A percentile compares a stretch with the other conserved stretches of the same genome.
Evolutionary conservation across 1,284 basidiomycete species (phyloP).

Genomic region (Papiliotrema flavescens): DNA sequence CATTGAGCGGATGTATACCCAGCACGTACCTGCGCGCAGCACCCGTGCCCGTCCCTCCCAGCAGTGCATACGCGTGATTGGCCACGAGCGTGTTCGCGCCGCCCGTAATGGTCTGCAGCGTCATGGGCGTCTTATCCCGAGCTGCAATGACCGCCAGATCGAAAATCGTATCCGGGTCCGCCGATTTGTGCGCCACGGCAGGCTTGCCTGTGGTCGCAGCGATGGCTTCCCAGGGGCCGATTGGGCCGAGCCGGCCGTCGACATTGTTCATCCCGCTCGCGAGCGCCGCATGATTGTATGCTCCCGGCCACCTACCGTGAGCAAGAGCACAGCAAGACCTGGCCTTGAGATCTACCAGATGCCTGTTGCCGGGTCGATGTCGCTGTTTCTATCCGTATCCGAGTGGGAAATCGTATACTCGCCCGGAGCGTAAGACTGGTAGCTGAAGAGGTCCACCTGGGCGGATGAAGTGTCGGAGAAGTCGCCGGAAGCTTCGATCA

Average conservation of each 20-base stretch:
- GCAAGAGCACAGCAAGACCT: neutral
- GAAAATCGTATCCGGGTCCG: neutral
- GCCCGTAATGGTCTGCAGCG: conserved; percentile 1
- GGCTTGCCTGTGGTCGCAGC: conserved; percentile 2
- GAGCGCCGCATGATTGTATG: conserved; percentile 3
- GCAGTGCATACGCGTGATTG: conserved; percentile 1
- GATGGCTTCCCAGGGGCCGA: neutral
- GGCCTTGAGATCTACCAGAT: neutral
- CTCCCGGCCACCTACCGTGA: conserved; percentile 4
- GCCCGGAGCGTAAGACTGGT: neutral
- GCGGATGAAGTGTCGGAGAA: neutral
- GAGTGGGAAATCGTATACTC: neutral
- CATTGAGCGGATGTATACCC: neutral
- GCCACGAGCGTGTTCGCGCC: neutral
- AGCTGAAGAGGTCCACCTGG: neutral
- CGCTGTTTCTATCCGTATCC: conserved; percentile 1
- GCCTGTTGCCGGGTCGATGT: conserved; percentile 1
- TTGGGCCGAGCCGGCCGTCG: conserved; percentile 2
- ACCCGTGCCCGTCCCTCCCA: neutral
- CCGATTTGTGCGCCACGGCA: neutral
- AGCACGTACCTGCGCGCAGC: neutral
- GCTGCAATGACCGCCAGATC: neutral
- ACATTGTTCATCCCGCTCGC: neutral
- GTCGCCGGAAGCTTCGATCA: neutral
- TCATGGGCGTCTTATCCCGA: neutral